Conservation (phyloP, 2,329 filamentous ascomycete species). For the Chrysoporthe austroafricana region DNA sequence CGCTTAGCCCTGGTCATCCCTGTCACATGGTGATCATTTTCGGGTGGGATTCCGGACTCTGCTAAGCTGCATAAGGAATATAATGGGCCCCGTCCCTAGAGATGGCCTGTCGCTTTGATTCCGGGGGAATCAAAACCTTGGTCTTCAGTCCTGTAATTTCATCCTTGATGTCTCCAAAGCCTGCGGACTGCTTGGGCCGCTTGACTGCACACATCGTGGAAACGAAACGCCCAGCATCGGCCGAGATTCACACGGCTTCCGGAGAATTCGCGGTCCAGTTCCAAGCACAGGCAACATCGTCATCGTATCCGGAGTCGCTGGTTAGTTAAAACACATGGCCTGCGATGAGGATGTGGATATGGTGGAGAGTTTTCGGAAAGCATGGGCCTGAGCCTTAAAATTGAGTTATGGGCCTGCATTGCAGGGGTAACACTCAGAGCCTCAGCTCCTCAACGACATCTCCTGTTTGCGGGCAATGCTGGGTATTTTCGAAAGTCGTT, state of each 20-base stretch:
- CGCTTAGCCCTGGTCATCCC: slow-evolving; percentile 8
- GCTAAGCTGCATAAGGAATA: slow-evolving; percentile 20
- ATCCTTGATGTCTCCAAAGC: background rate
- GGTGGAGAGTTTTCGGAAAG: too few species aligned
- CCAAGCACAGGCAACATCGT: background rate
- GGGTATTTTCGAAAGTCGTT: too few species aligned
- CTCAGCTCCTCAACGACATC: too few species aligned
- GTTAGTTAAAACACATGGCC: background rate
- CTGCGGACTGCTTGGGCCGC: background rate
- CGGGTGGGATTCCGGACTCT: background rate
- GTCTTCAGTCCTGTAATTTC: slow-evolving; percentile 17
- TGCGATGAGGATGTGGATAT: too few species aligned
- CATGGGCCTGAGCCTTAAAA: too few species aligned
- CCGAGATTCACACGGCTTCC: background rate
- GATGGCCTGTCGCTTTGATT: slow-evolving; percentile 9
- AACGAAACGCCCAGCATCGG: background rate
- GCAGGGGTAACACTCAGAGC: too few species aligned
- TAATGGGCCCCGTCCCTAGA: background rate
- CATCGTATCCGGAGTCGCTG: background rate
- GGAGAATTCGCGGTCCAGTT: background rate
- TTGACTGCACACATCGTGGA: background rate
- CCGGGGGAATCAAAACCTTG: slow-evolving; percentile 6
- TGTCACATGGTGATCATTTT: slow-evolving; percentile 8
- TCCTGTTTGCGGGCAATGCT: too few species aligned
- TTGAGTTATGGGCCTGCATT: too few species aligned